These are phyloP conservation scores for Hypoxylon sp. DNA, from an alignment of 2,329 filamentous ascomycete genomes.

Conservation along the genomic window DNA sequence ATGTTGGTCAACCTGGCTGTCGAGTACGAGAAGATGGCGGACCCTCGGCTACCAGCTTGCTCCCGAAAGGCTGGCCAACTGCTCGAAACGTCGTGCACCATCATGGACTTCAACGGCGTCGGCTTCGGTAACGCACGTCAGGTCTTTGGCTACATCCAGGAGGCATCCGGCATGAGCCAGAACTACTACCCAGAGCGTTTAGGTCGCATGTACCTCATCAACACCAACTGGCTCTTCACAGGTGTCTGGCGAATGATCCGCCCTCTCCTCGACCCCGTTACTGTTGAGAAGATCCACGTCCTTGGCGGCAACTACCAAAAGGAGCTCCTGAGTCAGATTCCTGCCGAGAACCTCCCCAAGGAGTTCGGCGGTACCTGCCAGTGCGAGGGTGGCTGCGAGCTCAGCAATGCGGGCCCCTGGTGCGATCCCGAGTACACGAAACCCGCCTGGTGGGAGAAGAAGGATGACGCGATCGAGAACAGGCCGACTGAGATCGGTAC, in stretches of 20 bases:
- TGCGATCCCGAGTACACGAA: slow-evolving; percentile 77
- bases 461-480: slow-evolving; percentile 54
- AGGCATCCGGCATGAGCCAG: slow-evolving; percentile 90
- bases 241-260: slow-evolving; percentile 89
- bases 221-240: slow-evolving; percentile 96
- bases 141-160: slow-evolving; percentile 89
- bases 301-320: slow-evolving; percentile 85
- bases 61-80: slow-evolving; percentile 91
- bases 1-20: slow-evolving; percentile 97
- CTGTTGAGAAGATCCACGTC: slow-evolving; percentile 95
- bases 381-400: slow-evolving; percentile 84
- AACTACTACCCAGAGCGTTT: slow-evolving; percentile 99
- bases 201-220: slow-evolving; percentile 97
- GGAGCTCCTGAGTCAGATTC: slow-evolving; percentile 87
- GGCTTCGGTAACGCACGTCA: slow-evolving; percentile 84
- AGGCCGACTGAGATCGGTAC: slow-evolving; percentile 52
- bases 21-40: slow-evolving; percentile 96
- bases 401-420: slow-evolving; percentile 95
- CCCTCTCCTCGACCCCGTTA: slow-evolving; percentile 96
- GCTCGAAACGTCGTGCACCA: slow-evolving; percentile 97
- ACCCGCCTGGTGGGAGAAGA: slow-evolving; percentile 74
- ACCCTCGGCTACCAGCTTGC: slow-evolving; percentile 94
- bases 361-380: slow-evolving; percentile 87
- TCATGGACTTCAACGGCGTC: slow-evolving; percentile 98
- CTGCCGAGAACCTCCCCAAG: slow-evolving; percentile 89